These are phyloP conservation scores for Gaeumannomyces tritici DNA, from an alignment of 2,329 filamentous ascomycete genomes.

Conservation along the genomic window DNA sequence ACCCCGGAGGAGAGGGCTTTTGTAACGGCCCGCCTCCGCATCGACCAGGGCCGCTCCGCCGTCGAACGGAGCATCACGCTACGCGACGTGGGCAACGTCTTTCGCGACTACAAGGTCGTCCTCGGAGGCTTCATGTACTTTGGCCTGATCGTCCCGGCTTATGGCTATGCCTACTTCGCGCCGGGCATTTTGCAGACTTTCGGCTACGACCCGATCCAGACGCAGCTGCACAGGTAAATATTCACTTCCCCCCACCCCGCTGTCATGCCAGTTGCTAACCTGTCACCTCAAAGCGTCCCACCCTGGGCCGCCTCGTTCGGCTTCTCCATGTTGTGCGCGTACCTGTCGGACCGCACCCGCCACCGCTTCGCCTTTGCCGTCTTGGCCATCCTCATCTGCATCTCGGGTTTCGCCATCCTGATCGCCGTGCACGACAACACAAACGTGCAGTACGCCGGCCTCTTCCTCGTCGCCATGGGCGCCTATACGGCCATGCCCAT, in stretches of 20 bases:
- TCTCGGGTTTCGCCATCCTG: conserved; percentile 68
- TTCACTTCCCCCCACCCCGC: no score
- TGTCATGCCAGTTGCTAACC: conserved; percentile 28
- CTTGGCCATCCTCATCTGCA: conserved; percentile 55
- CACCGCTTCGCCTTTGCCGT: conserved; percentile 71
- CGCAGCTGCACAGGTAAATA: conserved; percentile 24
- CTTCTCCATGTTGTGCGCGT: conserved; percentile 68
- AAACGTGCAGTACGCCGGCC: conserved; percentile 61
- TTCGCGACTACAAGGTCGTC: conserved; percentile 67
- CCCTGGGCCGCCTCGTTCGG: conserved; percentile 62
- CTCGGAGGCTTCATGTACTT: conserved; percentile 75
- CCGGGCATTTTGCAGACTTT: conserved; percentile 35
- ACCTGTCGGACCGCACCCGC: conserved; percentile 56
- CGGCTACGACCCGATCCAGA: conserved; percentile 48
- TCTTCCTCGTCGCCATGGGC: conserved; percentile 75
- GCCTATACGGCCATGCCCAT: conserved; percentile 86
- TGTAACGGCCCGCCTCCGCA: conserved; percentile 54
- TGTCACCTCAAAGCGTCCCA: conserved; percentile 25
- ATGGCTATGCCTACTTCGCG: conserved; percentile 70
- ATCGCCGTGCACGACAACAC: conserved; percentile 60
- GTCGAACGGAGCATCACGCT: conserved; percentile 51
- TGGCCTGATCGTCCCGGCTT: conserved; percentile 67
- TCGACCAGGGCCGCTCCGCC: conserved; percentile 59
- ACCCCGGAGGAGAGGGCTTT: conserved; percentile 58
- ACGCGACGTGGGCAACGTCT: conserved; percentile 49